Conservation (phyloP, 1,284 basidiomycete species). For the Pterulicium gracile region DNA sequence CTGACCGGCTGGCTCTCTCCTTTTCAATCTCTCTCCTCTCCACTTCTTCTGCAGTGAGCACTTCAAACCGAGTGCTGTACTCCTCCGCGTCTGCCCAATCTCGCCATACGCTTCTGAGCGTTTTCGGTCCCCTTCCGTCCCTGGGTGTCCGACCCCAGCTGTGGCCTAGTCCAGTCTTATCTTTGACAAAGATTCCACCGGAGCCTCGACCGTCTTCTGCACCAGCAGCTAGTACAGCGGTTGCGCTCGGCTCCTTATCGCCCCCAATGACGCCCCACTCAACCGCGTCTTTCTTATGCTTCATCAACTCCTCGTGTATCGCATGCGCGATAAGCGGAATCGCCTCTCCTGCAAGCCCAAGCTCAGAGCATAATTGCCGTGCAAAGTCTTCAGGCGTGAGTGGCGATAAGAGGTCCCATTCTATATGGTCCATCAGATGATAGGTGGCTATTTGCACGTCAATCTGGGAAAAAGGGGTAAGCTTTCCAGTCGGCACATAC, state of each 20-base stretch:
- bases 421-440: conserved; percentile 89
- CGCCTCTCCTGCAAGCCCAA: conserved; percentile 85
- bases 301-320: conserved; percentile 88
- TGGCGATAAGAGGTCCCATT: conserved; percentile 93
- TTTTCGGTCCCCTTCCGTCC: conserved; percentile 69
- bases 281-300: conserved; percentile 89
- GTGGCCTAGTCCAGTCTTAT: conserved; percentile 67
- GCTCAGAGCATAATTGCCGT: conserved; percentile 69
- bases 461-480: conserved; percentile 43
- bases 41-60: conserved; percentile 83
- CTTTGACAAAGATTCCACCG: conserved; percentile 46
- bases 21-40: conserved; percentile 77
- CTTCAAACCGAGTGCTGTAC: conserved; percentile 84
- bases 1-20: conserved; percentile 60
- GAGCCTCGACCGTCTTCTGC: conserved; percentile 25
- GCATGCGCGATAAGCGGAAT: conserved; percentile 85
- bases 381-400: conserved; percentile 89
- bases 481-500: conserved; percentile 9
- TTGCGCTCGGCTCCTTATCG: conserved; percentile 27
- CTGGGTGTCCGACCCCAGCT: conserved; percentile 60
- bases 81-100: conserved; percentile 92
- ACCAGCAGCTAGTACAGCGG: conserved; percentile 19
- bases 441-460: conserved; percentile 95
- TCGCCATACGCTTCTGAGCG: conserved; percentile 84
- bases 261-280: conserved; percentile 83